Percentiles rank a stretch among this genome's conserved stretches.
These are phyloP conservation scores for Colletotrichum lindemuthianum DNA, from an alignment of 2,329 filamentous ascomycete genomes.

Conservation along the genomic window DNA sequence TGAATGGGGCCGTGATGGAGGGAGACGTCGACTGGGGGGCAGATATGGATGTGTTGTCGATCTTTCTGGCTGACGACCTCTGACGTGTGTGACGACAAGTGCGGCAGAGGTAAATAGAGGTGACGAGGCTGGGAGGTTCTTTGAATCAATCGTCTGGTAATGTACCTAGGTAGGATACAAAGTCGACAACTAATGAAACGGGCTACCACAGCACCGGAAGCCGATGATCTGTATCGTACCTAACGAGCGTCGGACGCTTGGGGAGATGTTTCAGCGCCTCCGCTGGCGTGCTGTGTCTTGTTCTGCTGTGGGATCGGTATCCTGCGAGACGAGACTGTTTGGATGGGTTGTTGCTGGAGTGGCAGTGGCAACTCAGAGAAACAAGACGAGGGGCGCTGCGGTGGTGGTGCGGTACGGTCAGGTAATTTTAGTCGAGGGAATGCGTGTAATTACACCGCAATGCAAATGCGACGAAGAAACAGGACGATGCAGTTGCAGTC, in stretches of 20 bases:
- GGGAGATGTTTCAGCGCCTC: constrained; percentile 16
- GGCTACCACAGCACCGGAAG: not conserved
- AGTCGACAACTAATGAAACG: no score
- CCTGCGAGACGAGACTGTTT: not conserved
- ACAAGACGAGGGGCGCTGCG: not conserved
- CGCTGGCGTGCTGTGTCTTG: no score
- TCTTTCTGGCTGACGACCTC: no score
- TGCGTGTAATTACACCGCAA: not conserved
- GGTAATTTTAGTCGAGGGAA: constrained; percentile 1
- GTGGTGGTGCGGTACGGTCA: not conserved
- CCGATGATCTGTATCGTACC: constrained; percentile 24
- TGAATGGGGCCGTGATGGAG: constrained; percentile 23
- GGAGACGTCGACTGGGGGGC: not conserved
- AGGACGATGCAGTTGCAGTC: not conserved
- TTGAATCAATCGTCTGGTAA: no score
- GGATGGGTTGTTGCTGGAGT: no score
- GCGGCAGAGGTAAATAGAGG: no score
- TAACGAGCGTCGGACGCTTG: constrained; percentile 27
- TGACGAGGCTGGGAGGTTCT: no score
- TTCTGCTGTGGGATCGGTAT: not conserved
- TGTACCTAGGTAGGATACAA: no score
- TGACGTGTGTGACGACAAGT: no score
- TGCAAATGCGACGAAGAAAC: not conserved
- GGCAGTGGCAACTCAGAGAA: not conserved
- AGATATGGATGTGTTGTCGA: not conserved